Evolutionary conservation across 2,329 filamentous ascomycete genomes (phyloP), one percentile per base, ranked within the genome.

Genomic region (Fusarium abutilonis): DNA sequence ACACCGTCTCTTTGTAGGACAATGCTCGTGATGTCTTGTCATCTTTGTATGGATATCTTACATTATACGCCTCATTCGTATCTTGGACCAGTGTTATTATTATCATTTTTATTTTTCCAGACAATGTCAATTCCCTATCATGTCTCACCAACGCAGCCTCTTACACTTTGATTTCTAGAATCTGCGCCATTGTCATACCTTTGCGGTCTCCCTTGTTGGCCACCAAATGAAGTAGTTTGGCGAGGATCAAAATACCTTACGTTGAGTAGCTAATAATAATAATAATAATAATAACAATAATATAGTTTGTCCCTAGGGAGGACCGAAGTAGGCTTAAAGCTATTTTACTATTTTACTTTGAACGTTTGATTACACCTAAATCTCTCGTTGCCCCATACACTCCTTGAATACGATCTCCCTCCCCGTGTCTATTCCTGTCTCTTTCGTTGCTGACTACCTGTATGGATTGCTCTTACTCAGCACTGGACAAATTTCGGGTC

Each of bases 71-170:
- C 60, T 60, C 55, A 15, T 28, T 65, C 52, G 56, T 63, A 63
- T 65, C 53, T 52, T 48, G 49, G 41, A 36, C 46, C 48, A 38
- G 42, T 34, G 58, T 45, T 26, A 45, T 14, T 17, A 43, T 15
- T 40, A 26, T 15, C 28, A 17, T 17, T n/a, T 26, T 23, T 32
- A 26, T 13, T 31, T 15, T 35, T 58, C 17, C 42, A 53, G 39
- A 45, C 46, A n/a, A 43, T 42, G 35, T 43, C 48, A 58, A 35
- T 63, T 53, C 35, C 47, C 40, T 44, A 60, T 49, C 10, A 51
- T 64, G 62, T 65, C 62, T 65, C 46, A 66, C 40, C 57, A 21
- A 42, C 15, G 36, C 62, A 48, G 62, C 62, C 62, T 52, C 62
- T 65, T 66, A 66, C 62, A 46, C 57, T 39, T 34, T 40, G 57